phyloP scores from a whole-genome alignment of 768 basidiomycete genomes.

The Suillus hirtellus region DNA sequence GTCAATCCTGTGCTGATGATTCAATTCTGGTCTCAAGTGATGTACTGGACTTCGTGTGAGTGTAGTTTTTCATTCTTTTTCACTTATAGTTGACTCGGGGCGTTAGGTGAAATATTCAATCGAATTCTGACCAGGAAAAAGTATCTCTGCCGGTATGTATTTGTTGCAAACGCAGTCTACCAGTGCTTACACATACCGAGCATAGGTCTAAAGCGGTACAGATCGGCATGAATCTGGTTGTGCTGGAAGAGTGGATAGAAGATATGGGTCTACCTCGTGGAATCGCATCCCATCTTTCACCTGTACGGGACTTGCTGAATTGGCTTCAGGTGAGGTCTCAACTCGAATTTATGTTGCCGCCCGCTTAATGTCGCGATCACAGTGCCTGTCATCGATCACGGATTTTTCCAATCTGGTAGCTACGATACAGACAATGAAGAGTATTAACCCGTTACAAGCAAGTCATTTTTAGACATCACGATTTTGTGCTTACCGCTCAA shows the following conservation, averaged over 20 bases:
- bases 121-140: constrained; percentile 89
- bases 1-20: constrained; percentile 86
- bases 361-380: constrained; percentile 13
- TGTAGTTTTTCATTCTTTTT: constrained; percentile 11
- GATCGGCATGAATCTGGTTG: constrained; percentile 82
- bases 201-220: constrained; percentile 81
- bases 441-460: constrained; percentile 91
- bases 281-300: constrained; percentile 77
- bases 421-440: constrained; percentile 84
- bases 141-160: constrained; percentile 79
- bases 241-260: constrained; percentile 90
- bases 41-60: constrained; percentile 97
- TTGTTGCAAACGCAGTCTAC: constrained; percentile 3
- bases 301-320: constrained; percentile 78
- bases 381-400: constrained; percentile 84
- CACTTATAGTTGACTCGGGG: constrained; percentile 18
- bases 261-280: constrained; percentile 77
- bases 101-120: constrained; percentile 79
- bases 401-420: constrained; percentile 89
- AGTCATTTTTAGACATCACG: constrained; percentile 1
- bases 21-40: constrained; percentile 96
- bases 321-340: constrained; percentile 73
- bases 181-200: constrained; percentile 16
- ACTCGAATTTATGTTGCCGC: constrained; percentile 1
- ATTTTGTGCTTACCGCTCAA: neutral